Evolutionary conservation across 2,329 filamentous ascomycete species (phyloP).

Genomic region (Ustulina deusta): DNA sequence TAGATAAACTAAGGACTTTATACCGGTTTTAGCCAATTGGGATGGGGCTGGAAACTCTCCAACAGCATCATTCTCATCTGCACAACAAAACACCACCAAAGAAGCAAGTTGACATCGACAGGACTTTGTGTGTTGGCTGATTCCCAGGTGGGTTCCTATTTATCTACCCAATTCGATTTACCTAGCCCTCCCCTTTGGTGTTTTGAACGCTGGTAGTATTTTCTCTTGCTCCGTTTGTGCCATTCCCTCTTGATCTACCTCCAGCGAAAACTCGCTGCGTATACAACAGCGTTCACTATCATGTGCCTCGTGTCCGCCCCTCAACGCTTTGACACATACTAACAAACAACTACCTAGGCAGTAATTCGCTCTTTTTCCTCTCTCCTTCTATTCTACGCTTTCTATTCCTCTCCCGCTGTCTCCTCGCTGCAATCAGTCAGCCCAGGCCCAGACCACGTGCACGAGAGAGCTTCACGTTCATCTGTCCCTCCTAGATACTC

Average conservation of each 20-base stretch:
- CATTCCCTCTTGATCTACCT: not conserved
- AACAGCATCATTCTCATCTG: not conserved
- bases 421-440: no score
- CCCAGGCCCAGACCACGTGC: not conserved
- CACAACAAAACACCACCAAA: not conserved
- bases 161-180: not conserved
- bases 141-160: not conserved
- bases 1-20: no score
- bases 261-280: not conserved
- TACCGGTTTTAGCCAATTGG: slow-evolving; percentile 16
- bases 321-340: not conserved
- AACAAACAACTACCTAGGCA: not conserved
- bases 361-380: not conserved
- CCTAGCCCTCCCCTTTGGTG: not conserved
- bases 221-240: not conserved
- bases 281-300: not conserved
- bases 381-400: not conserved
- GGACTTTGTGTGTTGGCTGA: not conserved
- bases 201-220: not conserved
- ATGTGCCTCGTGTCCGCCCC: not conserved
- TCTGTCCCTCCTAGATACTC: slow-evolving; percentile 8
- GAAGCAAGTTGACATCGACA: not conserved
- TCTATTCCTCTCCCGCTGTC: not conserved
- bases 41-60: not conserved
- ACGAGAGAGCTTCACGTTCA: not conserved